Base-by-base conservation (phyloP, 2,329 filamentous ascomycete species). In the Ophidiomyces ophidiicola region DNA sequence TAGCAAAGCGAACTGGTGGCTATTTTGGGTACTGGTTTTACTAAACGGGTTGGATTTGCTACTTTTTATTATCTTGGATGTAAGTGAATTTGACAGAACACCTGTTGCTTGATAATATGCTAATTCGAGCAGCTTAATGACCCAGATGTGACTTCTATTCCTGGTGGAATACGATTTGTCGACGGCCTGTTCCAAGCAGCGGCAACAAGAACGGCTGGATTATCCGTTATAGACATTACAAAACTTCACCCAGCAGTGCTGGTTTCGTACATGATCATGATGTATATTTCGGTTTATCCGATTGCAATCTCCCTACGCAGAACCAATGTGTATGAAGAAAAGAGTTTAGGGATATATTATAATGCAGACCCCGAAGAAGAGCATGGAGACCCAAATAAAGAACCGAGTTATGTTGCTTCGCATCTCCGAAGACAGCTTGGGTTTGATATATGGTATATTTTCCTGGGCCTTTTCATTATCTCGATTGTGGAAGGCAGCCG, bases 241-340 rank as follows among this genome's bases (percentile, higher is more conserved):
- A 64, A 72, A 0, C 67, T 98, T 1, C 87, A 96, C 49, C 87
- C 90, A 1, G 90, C 82, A 2, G 84, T 94, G 42, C 87, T 94
- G 53, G 85, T 92, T 10, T 84, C 86, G 17, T 96, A 94, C 63
- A 68, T 96, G 61, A 79, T 96, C 60, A 96, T 96, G 90, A 96
- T 96, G 90, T 96, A 96, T 61, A 94, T 96, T 46, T 94, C 87
- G 42, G 83, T 94, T 44, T 93, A 94, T 51, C 88, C 88, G 4
- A 93, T 96, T 50, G 88, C 90, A 55, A 96, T 96, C 52, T 90
- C 83, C 5, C 82, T 96, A 51, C 85, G 88, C 38, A 72, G 83
- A 47, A 94, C 88, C 43, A 96, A 96, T 56, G 88, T 94, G 2
- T 96, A 96, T 64, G 88, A 94, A 60, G 88, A 96, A 56, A 66